Evolutionary conservation across 169 alveolate species (phyloP).

Genomic region (Plasmodium knowlesi): DNA sequence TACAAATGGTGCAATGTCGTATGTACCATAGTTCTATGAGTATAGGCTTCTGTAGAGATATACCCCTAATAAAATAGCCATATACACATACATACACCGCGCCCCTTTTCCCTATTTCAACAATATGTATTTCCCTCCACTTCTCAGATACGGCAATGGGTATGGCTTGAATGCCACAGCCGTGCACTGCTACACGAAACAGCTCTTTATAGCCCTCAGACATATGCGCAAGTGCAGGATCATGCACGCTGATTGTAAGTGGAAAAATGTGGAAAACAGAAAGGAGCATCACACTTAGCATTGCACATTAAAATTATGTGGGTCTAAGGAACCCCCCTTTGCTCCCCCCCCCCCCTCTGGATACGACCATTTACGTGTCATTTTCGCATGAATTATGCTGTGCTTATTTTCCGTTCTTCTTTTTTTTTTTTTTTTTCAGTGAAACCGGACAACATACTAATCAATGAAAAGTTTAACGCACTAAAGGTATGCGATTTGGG

Average conservation of each 20-base stretch:
- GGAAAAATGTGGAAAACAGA: neutral
- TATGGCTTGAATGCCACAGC: constrained; percentile 86
- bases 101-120: neutral
- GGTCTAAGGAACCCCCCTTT: neutral
- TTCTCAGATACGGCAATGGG: constrained; percentile 86
- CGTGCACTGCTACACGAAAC: constrained; percentile 87
- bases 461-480: constrained; percentile 87
- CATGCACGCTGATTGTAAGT: constrained; percentile 91
- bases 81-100: neutral
- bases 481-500: constrained; percentile 98
- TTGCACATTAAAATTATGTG: neutral
- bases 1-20: neutral
- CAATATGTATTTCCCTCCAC: constrained; percentile 4
- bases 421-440: constrained; percentile 66
- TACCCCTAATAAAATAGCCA: neutral
- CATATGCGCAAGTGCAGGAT: constrained; percentile 86
- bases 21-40: neutral
- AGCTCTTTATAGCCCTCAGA: constrained; percentile 87
- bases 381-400: too few relatives aligned
- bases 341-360: too few relatives aligned
- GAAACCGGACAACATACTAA: constrained; percentile 97
- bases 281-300: neutral
- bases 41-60: neutral
- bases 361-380: neutral
- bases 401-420: neutral